Base-by-base conservation (phyloP, 2,329 filamentous ascomycete genomes). In the Ustilaginoidea virens region DNA sequence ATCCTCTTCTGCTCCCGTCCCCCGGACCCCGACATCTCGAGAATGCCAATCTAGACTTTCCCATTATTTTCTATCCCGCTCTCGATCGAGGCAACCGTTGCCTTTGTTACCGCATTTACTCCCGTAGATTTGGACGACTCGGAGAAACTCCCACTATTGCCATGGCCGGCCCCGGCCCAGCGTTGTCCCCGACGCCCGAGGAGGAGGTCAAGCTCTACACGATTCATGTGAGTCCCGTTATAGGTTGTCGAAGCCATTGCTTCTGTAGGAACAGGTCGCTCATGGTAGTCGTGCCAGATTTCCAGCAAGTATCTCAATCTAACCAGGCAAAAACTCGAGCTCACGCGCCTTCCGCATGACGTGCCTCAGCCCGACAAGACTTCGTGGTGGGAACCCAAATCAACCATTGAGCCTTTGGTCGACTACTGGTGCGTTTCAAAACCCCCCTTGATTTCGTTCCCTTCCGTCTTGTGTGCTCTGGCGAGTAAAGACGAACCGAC, bases 221-320 rank as follows among this genome's bases (percentile, higher is more conserved):
- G 32, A 64, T 73, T 31, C 68, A 68, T 45, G 69, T 72, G 42
- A 56, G 66, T 53, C 25, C 17, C n/a, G n/a, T n/a, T n/a, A n/a
- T n/a, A n/a, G n/a, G n/a, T n/a, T n/a, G n/a, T n/a, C n/a, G n/a
- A 20, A 20, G 19, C 19, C 10, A 16, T 17, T 21, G 8, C 5
- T 20, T 20, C 6, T 20, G 11, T 10, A 14, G 5, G 5, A 17
- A 17, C 12, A 7, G 2, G 18, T 10, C 10, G 15, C 17, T 24
- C 4, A 11, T 9, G 24, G 9, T n/a, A 21, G 17, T 12, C 10
- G 12, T 19, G 17, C 6, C 32, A 77, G 73, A 66, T 80, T 11
- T 78, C 74, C 3, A 67, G 63, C 31, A 70, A 66, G 41, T 80
- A 80, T 46, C 59, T 80, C 2, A 66, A 77, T 25, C 58, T 80